These are phyloP conservation scores for Pythium biforme DNA, from an alignment of 352 stramenopile genomes.

Conservation along the genomic window DNA sequence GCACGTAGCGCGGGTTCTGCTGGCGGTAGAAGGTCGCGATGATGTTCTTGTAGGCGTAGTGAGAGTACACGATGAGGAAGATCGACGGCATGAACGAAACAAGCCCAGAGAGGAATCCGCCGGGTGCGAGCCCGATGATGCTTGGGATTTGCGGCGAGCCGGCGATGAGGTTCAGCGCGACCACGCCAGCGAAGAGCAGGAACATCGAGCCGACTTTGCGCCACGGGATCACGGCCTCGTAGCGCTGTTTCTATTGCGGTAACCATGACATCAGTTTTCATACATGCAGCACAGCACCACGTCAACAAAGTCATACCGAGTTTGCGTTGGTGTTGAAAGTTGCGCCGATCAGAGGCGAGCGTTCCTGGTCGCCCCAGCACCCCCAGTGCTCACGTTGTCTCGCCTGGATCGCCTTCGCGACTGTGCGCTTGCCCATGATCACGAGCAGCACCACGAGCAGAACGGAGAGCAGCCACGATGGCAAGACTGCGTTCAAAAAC, in stretches of 20 bases:
- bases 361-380: conserved; percentile 25
- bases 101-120: conserved; percentile 72
- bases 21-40: conserved; percentile 44
- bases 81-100: conserved; percentile 62
- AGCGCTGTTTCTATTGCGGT: conserved; percentile 25
- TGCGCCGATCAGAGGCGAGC: conserved; percentile 32
- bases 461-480: conserved; percentile 86
- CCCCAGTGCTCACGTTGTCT: conserved; percentile 83
- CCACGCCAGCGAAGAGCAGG: conserved; percentile 86
- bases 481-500: conserved; percentile 91
- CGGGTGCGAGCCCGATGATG: conserved; percentile 87
- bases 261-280: not conserved
- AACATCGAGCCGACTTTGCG: conserved; percentile 83
- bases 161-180: conserved; percentile 92
- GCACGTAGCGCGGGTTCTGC: conserved; percentile 50
- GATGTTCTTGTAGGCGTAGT: conserved; percentile 63
- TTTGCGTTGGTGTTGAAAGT: conserved; percentile 1
- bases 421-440: conserved; percentile 84
- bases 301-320: not conserved
- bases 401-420: conserved; percentile 89
- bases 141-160: conserved; percentile 86
- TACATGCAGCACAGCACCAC: not conserved
- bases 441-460: conserved; percentile 89
- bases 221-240: conserved; percentile 56
- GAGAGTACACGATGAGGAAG: conserved; percentile 68